Evolutionary conservation across 179 eudicot genomes (phyloP), one percentile per base, ranked within the genome.

Genomic region (Heliamphora pulchella): DNA sequence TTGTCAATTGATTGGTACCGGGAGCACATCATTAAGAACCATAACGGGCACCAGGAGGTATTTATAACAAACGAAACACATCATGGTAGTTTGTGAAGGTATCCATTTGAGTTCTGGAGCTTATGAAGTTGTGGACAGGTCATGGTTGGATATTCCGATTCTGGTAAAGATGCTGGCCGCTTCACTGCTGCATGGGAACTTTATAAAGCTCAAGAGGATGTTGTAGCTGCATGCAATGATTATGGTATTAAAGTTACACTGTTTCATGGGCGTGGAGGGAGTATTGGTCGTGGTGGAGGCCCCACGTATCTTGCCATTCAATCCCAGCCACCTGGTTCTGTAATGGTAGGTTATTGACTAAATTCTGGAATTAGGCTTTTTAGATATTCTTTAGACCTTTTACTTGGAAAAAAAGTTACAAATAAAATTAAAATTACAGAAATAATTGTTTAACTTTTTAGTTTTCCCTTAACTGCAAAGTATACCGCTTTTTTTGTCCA

Each of bases 121-220:
- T 76, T 78, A 55, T 55, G 54, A 15, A 51, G 66, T 76, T 64
- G 43, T 84, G 62, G 62, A 58, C 86, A 94, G 98, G 98, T 94
- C 55, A 94, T 94, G 97, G 96, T 94, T 83, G 98, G 98, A 72
- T 94, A 94, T 81, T 94, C 96, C n/a, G 98, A 94, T 85, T 93
- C 96, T 6, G 97, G 97, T 70, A 93, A 94, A 87, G 98, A 94
- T 81, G 94, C 96, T 76, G 97, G 98, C 20, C 96, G 98, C 75
- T 94, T 94, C 72, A 89, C 97, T 75, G 98, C 97, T 64, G 98
- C 97, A 13, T 94, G 98, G 97, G 98, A 93, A 74, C 97, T 93
- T 71, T 93, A 93, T 84, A 94, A 94, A 89, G 98, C 97, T 74
- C 98, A 94, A 87, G 96, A 93, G 80, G 93, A 91, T 83, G 94